Conservation (phyloP, 2,329 filamentous ascomycete genomes). For the Botrytis hyacinthi region DNA sequence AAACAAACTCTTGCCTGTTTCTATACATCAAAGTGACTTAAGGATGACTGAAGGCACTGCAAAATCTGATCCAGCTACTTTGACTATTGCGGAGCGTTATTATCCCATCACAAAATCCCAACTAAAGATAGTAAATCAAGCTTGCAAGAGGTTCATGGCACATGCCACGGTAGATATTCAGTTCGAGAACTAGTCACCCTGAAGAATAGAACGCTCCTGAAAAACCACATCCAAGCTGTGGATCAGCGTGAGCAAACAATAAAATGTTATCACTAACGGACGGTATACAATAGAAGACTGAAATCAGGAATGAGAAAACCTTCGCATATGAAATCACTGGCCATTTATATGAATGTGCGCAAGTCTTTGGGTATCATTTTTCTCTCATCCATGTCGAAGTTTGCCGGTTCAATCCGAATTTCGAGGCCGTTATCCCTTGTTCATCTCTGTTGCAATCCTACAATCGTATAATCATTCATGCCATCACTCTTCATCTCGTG, state of each 20-base stretch:
- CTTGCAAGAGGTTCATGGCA: not conserved
- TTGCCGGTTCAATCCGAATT: too few species aligned
- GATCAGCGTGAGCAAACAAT: not conserved
- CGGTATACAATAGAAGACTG: not conserved
- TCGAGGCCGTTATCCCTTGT: not conserved
- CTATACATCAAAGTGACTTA: not conserved
- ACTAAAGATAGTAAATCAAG: not conserved
- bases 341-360: not conserved
- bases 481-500: not conserved
- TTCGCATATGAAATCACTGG: too few species aligned
- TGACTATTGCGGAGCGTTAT: not conserved
- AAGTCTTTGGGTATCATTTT: slow-evolving; percentile 11
- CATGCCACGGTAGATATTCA: not conserved
- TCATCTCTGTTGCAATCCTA: not conserved
- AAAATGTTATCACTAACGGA: not conserved
- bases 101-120: not conserved
- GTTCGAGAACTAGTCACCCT: not conserved
- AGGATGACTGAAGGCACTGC: too few species aligned
- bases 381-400: not conserved
- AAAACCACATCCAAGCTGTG: not conserved
- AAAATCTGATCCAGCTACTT: not conserved
- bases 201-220: not conserved
- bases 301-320: not conserved
- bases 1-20: not conserved
- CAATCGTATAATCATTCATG: not conserved